These are phyloP conservation scores for Helicocarpus griseus DNA, from an alignment of 2,329 filamentous ascomycete genomes.

Conservation along the genomic window DNA sequence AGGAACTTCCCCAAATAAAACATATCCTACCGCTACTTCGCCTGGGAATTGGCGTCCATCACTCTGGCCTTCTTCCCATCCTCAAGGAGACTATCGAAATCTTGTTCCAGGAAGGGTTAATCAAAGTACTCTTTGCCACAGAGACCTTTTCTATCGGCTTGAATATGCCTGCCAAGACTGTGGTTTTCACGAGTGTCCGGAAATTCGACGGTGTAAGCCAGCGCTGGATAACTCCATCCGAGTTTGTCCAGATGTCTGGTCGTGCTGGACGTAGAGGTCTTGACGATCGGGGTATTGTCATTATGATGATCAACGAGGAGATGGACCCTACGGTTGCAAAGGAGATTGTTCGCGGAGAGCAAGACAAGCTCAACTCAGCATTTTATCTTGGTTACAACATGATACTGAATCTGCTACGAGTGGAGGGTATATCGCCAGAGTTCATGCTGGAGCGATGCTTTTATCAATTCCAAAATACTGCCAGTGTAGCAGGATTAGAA, in stretches of 20 bases:
- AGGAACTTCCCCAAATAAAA: slow-evolving; percentile 76
- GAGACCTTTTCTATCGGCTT: slow-evolving; percentile 98
- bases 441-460: slow-evolving; percentile 99
- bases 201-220: slow-evolving; percentile 82
- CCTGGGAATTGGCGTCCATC: slow-evolving; percentile 92
- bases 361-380: slow-evolving; percentile 93
- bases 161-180: slow-evolving; percentile 98
- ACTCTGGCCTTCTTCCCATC: slow-evolving; percentile 89
- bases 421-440: slow-evolving; percentile 98
- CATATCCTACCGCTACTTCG: slow-evolving; percentile 82
- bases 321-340: slow-evolving; percentile 93
- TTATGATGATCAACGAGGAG: slow-evolving; percentile 98
- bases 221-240: slow-evolving; percentile 82
- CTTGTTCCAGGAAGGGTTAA: slow-evolving; percentile 92
- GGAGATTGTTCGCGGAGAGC: slow-evolving; percentile 88
- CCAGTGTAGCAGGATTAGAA: slow-evolving; percentile 74
- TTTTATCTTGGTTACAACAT: slow-evolving; percentile 99
- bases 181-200: slow-evolving; percentile 93
- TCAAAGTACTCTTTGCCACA: slow-evolving; percentile 95
- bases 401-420: slow-evolving; percentile 90
- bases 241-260: slow-evolving; percentile 98
- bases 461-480: slow-evolving; percentile 94
- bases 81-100: slow-evolving; percentile 99
- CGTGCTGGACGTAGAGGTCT: slow-evolving; percentile 93
- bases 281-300: slow-evolving; percentile 94